phyloP scores from a whole-genome alignment of 306 rosid genomes.

The Corylus heterophylla region DNA sequence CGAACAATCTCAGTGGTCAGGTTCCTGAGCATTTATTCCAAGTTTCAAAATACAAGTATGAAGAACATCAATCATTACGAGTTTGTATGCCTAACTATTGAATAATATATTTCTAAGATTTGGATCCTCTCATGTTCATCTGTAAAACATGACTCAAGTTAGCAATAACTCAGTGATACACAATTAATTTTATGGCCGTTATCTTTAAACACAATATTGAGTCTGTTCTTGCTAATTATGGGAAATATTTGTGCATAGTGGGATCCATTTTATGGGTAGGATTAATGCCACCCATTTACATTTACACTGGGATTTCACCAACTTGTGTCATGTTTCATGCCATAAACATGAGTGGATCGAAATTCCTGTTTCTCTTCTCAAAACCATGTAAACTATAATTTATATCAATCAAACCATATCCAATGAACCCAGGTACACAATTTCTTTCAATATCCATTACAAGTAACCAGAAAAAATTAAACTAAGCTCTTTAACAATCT shows the following conservation, averaged over 20 bases:
- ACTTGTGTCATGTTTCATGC: neutral
- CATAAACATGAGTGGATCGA: neutral
- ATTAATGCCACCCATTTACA: neutral
- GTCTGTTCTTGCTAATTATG: neutral
- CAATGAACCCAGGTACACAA: constrained; percentile 4
- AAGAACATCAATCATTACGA: constrained; percentile 26
- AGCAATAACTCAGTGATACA: neutral
- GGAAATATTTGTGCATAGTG: neutral
- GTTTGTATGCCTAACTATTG: constrained; percentile 1
- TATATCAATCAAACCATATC: constrained; percentile 1
- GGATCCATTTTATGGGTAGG: neutral
- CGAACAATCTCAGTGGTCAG: constrained; percentile 70
- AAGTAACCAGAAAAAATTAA: neutral
- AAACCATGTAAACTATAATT: neutral
- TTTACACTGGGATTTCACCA: neutral
- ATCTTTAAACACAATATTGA: neutral
- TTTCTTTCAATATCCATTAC: neutral
- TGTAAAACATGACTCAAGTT: neutral
- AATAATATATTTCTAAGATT: constrained; percentile 14
- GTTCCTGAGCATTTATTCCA: constrained; percentile 64
- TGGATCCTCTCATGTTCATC: neutral
- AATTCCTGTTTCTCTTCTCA: neutral
- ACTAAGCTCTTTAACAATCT: no score
- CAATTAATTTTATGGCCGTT: neutral
- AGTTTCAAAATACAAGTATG: constrained; percentile 82